phyloP scores from a whole-genome alignment of 371 early-diverging fungal species.

The Nematocida sp. region DNA sequence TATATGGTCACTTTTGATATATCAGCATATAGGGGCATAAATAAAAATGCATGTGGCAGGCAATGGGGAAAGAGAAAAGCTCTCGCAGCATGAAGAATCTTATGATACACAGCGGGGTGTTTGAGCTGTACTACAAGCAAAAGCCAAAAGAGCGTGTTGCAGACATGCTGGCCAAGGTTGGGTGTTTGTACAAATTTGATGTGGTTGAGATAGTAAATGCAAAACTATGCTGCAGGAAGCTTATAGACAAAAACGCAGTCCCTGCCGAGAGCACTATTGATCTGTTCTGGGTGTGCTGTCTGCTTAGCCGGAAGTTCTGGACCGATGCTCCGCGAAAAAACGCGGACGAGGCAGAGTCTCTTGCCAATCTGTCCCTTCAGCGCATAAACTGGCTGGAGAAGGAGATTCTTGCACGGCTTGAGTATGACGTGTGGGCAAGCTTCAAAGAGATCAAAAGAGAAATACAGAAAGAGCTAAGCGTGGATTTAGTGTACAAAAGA shows the following conservation, averaged over 20 bases:
- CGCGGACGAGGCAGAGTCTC: constrained; percentile 2
- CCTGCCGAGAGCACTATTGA: not conserved
- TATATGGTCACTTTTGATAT: not conserved
- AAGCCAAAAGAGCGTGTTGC: not conserved
- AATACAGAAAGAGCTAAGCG: constrained; percentile 22
- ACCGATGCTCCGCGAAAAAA: constrained; percentile 29
- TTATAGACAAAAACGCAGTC: not conserved
- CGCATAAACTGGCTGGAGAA: constrained; percentile 12
- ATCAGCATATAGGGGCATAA: not conserved
- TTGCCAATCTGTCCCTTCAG: not conserved
- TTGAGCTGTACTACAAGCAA: constrained; percentile 33
- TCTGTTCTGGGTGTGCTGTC: constrained; percentile 29
- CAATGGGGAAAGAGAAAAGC: not conserved
- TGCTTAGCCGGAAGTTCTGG: constrained; percentile 41
- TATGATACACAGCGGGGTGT: constrained; percentile 29
- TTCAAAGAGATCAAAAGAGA: constrained; percentile 14
- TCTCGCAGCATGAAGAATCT: constrained; percentile 11
- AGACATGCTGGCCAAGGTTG: not conserved
- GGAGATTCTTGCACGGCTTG: not conserved
- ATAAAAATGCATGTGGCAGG: not conserved
- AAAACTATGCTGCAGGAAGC: constrained; percentile 2
- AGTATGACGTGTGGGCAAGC: constrained; percentile 5
- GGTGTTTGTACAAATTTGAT: not conserved
- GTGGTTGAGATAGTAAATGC: constrained; percentile 30
- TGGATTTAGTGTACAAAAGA: constrained; percentile 17